phyloP scores from a whole-genome alignment of 495 filamentous ascomycete species.

The Penicillium cinerascens region DNA sequence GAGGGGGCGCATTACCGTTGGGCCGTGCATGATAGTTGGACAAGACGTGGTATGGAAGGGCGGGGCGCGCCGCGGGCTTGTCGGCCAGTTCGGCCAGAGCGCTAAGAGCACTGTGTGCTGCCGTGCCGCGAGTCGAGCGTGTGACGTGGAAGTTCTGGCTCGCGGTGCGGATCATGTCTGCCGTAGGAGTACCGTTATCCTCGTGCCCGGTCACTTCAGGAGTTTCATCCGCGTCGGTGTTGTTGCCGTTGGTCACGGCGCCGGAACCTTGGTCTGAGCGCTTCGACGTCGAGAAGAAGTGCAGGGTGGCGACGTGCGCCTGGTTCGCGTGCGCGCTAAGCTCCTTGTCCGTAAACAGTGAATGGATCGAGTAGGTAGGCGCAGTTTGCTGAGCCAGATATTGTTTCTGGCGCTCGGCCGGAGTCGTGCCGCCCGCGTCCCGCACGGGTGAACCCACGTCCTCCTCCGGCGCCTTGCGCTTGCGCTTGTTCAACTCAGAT shows the following conservation, averaged over 20 bases:
- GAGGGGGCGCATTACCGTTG: slow-evolving; percentile 46
- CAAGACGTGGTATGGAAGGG: slow-evolving; percentile 58
- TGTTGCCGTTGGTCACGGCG: slow-evolving; percentile 41
- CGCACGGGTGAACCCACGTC: slow-evolving; percentile 69
- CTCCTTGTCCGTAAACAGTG: slow-evolving; percentile 93
- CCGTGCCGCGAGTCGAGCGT: slow-evolving; percentile 61
- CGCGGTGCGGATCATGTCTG: slow-evolving; percentile 68
- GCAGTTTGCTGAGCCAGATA: slow-evolving; percentile 38
- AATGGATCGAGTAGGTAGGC: slow-evolving; percentile 73
- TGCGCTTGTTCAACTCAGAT: slow-evolving; percentile 66
- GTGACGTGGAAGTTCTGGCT: slow-evolving; percentile 66
- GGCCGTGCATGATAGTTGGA: slow-evolving; percentile 47
- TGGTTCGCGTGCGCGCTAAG: slow-evolving; percentile 69
- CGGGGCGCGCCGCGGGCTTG: slow-evolving; percentile 59
- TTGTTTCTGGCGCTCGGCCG: slow-evolving; percentile 44
- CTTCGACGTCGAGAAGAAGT: slow-evolving; percentile 52
- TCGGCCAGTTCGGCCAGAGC: slow-evolving; percentile 62
- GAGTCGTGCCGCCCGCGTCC: slow-evolving; percentile 45
- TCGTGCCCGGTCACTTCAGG: slow-evolving; percentile 49
- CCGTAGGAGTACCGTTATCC: slow-evolving; percentile 50
- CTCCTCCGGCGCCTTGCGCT: slow-evolving; percentile 68
- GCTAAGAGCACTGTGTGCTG: slow-evolving; percentile 50
- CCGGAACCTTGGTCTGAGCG: slow-evolving; percentile 43
- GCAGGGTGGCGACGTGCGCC: slow-evolving; percentile 63
- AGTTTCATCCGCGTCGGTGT: slow-evolving; percentile 45